These are phyloP conservation scores for Ophiostoma himal-ulmi DNA, from an alignment of 2,329 filamentous ascomycete genomes.

Conservation along the genomic window DNA sequence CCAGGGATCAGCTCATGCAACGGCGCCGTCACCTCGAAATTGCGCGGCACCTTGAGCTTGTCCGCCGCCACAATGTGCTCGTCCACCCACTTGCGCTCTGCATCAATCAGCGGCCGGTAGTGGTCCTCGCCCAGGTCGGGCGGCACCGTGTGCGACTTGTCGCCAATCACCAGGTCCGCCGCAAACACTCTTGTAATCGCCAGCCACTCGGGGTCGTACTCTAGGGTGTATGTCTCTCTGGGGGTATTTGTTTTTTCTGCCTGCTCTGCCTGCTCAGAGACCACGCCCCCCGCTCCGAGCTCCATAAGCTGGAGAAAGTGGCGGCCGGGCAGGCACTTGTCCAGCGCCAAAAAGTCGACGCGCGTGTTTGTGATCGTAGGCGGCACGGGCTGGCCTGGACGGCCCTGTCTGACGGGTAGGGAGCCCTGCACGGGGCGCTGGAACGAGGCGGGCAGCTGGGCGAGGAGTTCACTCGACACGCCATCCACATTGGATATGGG, in stretches of 20 bases:
- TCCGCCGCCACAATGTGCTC: conserved; percentile 60
- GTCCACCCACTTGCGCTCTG: conserved; percentile 73
- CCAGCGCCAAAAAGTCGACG: conserved; percentile 81
- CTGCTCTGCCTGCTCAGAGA: conserved; percentile 23
- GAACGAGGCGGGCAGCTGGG: conserved; percentile 73
- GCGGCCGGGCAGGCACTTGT: conserved; percentile 77
- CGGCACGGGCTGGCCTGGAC: conserved; percentile 59
- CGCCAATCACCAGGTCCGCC: conserved; percentile 56
- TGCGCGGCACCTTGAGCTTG: conserved; percentile 64
- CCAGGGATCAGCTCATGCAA: conserved; percentile 48
- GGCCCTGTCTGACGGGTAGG: conserved; percentile 33
- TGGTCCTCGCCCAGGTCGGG: conserved; percentile 60
- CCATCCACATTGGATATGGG: conserved; percentile 24
- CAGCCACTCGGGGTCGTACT: conserved; percentile 93
- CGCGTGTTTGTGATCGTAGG: conserved; percentile 67
- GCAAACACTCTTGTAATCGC: conserved; percentile 84
- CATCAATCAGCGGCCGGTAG: conserved; percentile 63
- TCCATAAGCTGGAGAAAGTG: conserved; percentile 77
- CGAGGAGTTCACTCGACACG: conserved; percentile 60
- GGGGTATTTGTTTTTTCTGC: conserved; percentile 17
- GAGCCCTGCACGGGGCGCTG: conserved; percentile 28
- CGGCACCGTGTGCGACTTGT: conserved; percentile 48
- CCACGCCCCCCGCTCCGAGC: conserved; percentile 36
- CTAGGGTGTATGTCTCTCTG: conserved; percentile 45
- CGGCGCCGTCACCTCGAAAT: conserved; percentile 73